These are phyloP conservation scores for Metschnikowia cerradonensis DNA, from an alignment of 805 yeast genomes.

Conservation along the genomic window DNA sequence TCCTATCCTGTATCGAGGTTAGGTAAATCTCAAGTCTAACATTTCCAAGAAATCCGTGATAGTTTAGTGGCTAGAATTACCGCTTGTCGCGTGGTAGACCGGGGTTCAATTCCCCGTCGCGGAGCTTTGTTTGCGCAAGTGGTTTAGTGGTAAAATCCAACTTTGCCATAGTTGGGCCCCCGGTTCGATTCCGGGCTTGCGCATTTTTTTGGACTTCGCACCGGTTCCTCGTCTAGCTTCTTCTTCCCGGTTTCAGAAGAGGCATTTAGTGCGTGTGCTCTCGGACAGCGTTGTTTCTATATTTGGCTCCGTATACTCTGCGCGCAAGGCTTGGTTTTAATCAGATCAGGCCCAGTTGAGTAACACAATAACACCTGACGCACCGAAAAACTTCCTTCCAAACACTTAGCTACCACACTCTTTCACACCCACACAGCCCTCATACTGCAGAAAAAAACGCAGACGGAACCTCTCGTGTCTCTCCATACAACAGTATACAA, in stretches of 20 bases:
- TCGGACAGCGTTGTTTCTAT: neutral
- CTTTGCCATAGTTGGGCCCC: conserved; percentile 22
- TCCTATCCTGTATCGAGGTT: too few species aligned
- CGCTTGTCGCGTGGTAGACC: conserved; percentile 23
- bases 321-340: neutral
- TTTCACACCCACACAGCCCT: neutral
- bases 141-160: conserved; percentile 21
- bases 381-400: conserved; percentile 1
- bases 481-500: too few species aligned
- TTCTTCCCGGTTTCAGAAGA: neutral
- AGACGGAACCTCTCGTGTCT: neutral
- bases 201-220: conserved; percentile 8
- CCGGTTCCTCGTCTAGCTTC: neutral
- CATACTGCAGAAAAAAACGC: neutral
- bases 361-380: conserved; percentile 4
- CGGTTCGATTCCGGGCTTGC: conserved; percentile 23
- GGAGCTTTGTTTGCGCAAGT: conserved; percentile 18
- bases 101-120: conserved; percentile 23
- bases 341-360: neutral
- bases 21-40: too few species aligned
- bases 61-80: conserved; percentile 22
- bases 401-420: neutral
- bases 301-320: neutral
- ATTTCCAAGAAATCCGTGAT: conserved; percentile 20
- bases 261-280: neutral